Percentiles rank a stretch among this genome's conserved stretches.
These are phyloP conservation scores for Moesziomyces globuligerus DNA, from an alignment of 1,284 basidiomycete genomes.

Conservation along the genomic window DNA sequence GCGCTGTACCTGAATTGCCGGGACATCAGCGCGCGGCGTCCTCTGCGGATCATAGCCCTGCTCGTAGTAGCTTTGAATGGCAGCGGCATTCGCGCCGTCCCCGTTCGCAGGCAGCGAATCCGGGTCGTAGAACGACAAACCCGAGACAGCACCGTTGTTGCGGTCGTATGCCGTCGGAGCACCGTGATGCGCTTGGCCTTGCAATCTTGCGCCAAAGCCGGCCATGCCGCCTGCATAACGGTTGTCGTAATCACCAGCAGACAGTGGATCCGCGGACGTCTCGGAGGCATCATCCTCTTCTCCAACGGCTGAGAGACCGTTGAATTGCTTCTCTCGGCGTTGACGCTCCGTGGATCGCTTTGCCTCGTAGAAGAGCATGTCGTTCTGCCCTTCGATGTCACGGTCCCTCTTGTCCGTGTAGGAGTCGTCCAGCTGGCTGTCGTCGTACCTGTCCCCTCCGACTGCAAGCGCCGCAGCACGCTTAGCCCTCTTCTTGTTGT, in stretches of 20 bases:
- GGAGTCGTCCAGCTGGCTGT: slow-evolving; percentile 11
- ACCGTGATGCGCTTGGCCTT: slow-evolving; percentile 10
- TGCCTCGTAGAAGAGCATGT: slow-evolving; percentile 29
- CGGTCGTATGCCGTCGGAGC: slow-evolving; percentile 14
- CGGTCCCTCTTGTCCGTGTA: slow-evolving; percentile 13
- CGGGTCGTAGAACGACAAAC: slow-evolving; percentile 49
- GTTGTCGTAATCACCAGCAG: slow-evolving; percentile 33
- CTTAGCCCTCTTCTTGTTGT: slow-evolving; percentile 27
- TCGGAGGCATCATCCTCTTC: slow-evolving; percentile 49
- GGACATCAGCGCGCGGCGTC: slow-evolving; percentile 19
- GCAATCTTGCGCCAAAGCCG: slow-evolving; percentile 10
- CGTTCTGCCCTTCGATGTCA: slow-evolving; percentile 40
- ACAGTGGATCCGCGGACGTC: slow-evolving; percentile 49
- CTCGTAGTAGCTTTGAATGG: slow-evolving; percentile 6
- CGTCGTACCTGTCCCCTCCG: slow-evolving; percentile 3
- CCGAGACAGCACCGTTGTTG: slow-evolving; percentile 38
- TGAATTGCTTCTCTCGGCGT: slow-evolving; percentile 19
- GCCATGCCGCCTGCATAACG: slow-evolving; percentile 24
- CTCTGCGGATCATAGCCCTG: slow-evolving; percentile 6
- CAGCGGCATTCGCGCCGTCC: background rate
- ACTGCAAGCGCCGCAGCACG: slow-evolving; percentile 15
- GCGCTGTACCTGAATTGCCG: slow-evolving; percentile 23
- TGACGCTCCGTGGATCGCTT: slow-evolving; percentile 34
- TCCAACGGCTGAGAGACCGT: slow-evolving; percentile 27
- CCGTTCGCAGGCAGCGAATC: slow-evolving; percentile 27